Percentiles rank a stretch among this genome's conserved stretches.
Conservation (phyloP, 1,139 yeast species). For the Suhomyces panamericanus region DNA sequence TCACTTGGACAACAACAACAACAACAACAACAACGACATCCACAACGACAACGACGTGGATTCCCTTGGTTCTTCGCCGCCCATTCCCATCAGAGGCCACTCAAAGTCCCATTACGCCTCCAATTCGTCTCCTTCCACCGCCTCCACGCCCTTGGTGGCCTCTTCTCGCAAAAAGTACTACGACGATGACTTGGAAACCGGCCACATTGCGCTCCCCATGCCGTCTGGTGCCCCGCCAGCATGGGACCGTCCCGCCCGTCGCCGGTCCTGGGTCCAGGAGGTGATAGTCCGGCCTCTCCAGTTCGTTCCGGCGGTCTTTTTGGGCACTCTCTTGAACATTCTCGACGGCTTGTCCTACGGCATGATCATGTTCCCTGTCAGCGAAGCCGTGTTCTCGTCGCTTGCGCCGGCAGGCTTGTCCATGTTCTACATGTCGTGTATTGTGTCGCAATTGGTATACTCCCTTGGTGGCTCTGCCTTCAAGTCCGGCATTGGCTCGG, state of each 20-base stretch:
- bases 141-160: constrained; percentile 4
- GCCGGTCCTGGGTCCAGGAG: constrained; percentile 16
- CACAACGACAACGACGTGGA: constrained; percentile 9
- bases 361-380: constrained; percentile 92
- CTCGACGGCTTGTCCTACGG: constrained; percentile 95
- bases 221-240: background rate
- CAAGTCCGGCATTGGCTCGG: constrained; percentile 89
- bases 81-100: constrained; percentile 20
- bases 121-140: background rate
- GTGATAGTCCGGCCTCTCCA: constrained; percentile 40
- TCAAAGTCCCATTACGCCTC: background rate
- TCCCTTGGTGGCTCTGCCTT: constrained; percentile 91
- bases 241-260: background rate
- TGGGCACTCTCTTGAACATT: constrained; percentile 82
- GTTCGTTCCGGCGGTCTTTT: constrained; percentile 74
- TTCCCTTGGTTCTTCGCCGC: constrained; percentile 24
- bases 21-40: constrained; percentile 16
- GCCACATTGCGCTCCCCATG: background rate
- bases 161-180: constrained; percentile 1
- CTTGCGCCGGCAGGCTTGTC: constrained; percentile 89
- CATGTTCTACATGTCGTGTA: constrained; percentile 89
- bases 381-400: constrained; percentile 71
- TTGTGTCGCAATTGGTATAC: constrained; percentile 81
- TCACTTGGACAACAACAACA: background rate
- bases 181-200: constrained; percentile 8